A percentile compares a stretch with the other conserved stretches of the same genome.
phyloP scores from a whole-genome alignment of 2,329 filamentous ascomycete genomes.

The Bisporella sp. region DNA sequence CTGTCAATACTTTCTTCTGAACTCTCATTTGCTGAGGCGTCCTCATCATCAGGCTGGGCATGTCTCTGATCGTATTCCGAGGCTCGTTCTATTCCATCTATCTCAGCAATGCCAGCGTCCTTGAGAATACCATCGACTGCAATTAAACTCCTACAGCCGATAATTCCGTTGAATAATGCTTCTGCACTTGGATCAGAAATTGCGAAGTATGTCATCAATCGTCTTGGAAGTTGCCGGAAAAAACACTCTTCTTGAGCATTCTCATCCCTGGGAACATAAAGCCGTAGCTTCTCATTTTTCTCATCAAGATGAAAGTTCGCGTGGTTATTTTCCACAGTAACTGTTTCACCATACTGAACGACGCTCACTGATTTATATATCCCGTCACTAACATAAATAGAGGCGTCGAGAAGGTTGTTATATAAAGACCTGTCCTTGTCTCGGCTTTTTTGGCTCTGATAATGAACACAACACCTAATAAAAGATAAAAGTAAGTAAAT shows the following conservation, averaged over 20 bases:
- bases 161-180: neutral
- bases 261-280: neutral
- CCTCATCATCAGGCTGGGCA: too few relatives aligned
- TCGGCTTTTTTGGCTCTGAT: too few relatives aligned
- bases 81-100: neutral
- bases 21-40: neutral
- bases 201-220: neutral
- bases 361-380: conserved; percentile 13
- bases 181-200: neutral
- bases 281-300: neutral
- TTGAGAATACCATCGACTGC: neutral
- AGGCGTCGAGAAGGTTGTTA: too few relatives aligned
- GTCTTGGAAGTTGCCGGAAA: neutral
- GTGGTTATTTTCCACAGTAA: neutral
- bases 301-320: neutral
- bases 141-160: neutral
- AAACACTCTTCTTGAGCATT: neutral
- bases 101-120: neutral
- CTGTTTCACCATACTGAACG: neutral
- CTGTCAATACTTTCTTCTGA: neutral
- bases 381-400: neutral
- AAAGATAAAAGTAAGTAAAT: too few relatives aligned
- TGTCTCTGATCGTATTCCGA: neutral
- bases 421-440: too few relatives aligned
- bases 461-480: too few relatives aligned